A percentile compares a stretch with the other conserved stretches of the same genome.
Conservation (phyloP, 2,329 filamentous ascomycete genomes). For the Macrophomina pseudophaseolina region DNA sequence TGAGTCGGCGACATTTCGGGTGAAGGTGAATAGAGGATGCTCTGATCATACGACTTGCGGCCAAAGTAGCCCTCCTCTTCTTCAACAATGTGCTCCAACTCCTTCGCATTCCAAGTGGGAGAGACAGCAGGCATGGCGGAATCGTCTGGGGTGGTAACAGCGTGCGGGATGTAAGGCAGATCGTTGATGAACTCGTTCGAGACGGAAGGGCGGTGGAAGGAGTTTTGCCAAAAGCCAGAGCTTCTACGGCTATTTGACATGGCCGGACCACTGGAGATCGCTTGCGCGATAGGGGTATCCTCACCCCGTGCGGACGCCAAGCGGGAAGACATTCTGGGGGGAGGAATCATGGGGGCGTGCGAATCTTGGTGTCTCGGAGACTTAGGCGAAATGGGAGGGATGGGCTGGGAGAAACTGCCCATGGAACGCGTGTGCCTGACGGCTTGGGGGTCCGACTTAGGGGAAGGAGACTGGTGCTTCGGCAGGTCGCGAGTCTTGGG, state of each 20-base stretch:
- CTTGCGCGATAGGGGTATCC: conserved; percentile 21
- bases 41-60: conserved; percentile 36
- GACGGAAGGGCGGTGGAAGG: conserved; percentile 27
- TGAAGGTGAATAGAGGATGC: conserved; percentile 31
- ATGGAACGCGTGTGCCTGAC: conserved; percentile 44
- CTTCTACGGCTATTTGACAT: conserved; percentile 30
- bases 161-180: conserved; percentile 43
- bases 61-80: conserved; percentile 32
- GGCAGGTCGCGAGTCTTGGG: conserved; percentile 28
- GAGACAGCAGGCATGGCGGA: conserved; percentile 46
- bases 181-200: conserved; percentile 33
- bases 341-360: conserved; percentile 9
- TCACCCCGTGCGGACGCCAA: conserved; percentile 29
- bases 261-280: background rate
- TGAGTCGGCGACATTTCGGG: conserved; percentile 27
- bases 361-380: conserved; percentile 11
- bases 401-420: conserved; percentile 63
- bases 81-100: conserved; percentile 44
- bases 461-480: conserved; percentile 25
- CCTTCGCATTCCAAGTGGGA: conserved; percentile 46
- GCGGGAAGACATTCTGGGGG: conserved; percentile 45
- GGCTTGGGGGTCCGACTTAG: conserved; percentile 29
- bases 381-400: conserved; percentile 31
- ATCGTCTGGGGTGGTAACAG: conserved; percentile 50
- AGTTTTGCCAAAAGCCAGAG: conserved; percentile 42